These are phyloP conservation scores for Astragalus glycyphyllos DNA, from an alignment of 306 rosid species.

Conservation along the genomic window DNA sequence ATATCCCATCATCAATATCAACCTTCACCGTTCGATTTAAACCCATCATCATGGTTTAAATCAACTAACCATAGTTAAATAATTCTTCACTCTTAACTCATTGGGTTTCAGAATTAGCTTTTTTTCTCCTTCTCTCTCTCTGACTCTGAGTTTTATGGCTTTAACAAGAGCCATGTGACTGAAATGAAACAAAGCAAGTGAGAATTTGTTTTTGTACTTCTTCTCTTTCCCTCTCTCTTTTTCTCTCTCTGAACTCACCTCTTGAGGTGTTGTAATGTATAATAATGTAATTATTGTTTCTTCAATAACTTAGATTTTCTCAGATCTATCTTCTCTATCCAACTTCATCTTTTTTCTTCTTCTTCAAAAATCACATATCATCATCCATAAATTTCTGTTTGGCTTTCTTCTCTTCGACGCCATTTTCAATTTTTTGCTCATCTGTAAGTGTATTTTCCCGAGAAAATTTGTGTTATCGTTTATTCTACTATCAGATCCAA, in stretches of 20 bases:
- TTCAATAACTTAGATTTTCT: slow-evolving; percentile 51
- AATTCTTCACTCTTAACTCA: slow-evolving; percentile 2
- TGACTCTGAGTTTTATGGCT: slow-evolving; percentile 46
- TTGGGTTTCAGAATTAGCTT: neutral
- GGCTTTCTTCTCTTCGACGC: slow-evolving; percentile 21
- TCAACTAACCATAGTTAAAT: slow-evolving; percentile 59
- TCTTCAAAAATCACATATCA: neutral
- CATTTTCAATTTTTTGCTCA: slow-evolving; percentile 11
- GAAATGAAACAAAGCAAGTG: slow-evolving; percentile 25
- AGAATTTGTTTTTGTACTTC: slow-evolving; percentile 1
- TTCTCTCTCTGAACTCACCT: slow-evolving; percentile 29
- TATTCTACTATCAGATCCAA: slow-evolving; percentile 47
- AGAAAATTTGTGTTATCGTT: slow-evolving; percentile 12
- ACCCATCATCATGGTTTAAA: slow-evolving; percentile 36
- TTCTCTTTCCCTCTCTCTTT: neutral
- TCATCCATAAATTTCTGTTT: slow-evolving; percentile 30
- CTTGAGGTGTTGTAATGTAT: neutral
- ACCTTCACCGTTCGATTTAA: slow-evolving; percentile 44
- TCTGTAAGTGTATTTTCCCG: neutral
- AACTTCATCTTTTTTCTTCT: slow-evolving; percentile 24
- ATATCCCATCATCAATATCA: slow-evolving; percentile 37
- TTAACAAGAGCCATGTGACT: slow-evolving; percentile 47
- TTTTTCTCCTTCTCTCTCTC: slow-evolving; percentile 17
- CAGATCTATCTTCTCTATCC: slow-evolving; percentile 63
- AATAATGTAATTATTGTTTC: slow-evolving; percentile 44